These are phyloP conservation scores for Suillus variegatus DNA, from an alignment of 768 basidiomycete species.

Conservation along the genomic window DNA sequence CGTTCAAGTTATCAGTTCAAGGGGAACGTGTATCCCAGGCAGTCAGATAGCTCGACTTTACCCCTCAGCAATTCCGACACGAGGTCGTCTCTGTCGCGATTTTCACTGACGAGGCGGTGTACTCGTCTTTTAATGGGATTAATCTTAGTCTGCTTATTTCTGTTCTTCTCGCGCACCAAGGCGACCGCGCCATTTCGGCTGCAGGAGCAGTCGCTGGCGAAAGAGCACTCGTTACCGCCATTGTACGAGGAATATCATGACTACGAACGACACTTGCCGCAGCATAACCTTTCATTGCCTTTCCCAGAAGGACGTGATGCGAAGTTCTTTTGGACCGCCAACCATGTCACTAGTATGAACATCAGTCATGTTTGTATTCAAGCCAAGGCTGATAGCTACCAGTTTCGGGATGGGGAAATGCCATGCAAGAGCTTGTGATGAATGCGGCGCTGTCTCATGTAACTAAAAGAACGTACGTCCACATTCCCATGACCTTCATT, in stretches of 20 bases:
- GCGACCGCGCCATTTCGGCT: neutral
- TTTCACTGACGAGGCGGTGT: constrained; percentile 12
- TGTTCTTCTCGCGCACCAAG: neutral
- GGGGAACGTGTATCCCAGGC: constrained; percentile 10
- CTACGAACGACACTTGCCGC: constrained; percentile 46
- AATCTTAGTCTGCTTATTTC: neutral
- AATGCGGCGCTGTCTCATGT: constrained; percentile 50
- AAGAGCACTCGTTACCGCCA: constrained; percentile 37
- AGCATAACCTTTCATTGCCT: constrained; percentile 41
- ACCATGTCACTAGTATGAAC: constrained; percentile 44
- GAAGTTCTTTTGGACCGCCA: constrained; percentile 50
- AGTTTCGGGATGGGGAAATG: constrained; percentile 65
- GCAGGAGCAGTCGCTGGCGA: neutral
- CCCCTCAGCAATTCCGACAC: constrained; percentile 18
- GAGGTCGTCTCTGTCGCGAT: neutral
- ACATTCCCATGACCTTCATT: neutral
- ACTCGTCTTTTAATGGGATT: constrained; percentile 6
- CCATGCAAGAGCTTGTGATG: constrained; percentile 57
- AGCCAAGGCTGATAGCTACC: neutral
- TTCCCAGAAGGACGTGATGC: constrained; percentile 42
- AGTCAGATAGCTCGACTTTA: constrained; percentile 13
- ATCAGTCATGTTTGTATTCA: neutral
- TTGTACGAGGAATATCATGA: constrained; percentile 45
- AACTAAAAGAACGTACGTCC: constrained; percentile 49
- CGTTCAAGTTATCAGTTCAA: constrained; percentile 1